Conservation (phyloP, 495 filamentous ascomycete species). For the Penicillium desertorum region DNA sequence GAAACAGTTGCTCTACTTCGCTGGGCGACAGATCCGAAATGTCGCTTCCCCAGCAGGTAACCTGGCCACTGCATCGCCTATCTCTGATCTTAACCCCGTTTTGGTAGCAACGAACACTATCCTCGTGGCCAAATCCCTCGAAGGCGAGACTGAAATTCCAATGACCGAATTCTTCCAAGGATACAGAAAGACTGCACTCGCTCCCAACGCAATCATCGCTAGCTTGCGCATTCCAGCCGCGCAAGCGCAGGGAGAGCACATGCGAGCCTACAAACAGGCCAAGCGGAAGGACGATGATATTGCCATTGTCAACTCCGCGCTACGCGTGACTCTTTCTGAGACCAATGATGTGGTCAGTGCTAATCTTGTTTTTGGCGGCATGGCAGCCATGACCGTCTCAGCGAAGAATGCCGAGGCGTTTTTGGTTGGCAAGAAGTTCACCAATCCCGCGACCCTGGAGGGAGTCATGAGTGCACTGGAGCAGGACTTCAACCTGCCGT, state of each 20-base stretch:
- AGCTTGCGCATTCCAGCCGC: conserved; percentile 80
- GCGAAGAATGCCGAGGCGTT: conserved; percentile 73
- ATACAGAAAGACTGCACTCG: conserved; percentile 82
- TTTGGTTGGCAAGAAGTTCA: conserved; percentile 74
- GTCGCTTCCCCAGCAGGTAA: conserved; percentile 96
- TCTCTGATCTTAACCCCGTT: conserved; percentile 94
- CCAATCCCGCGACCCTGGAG: conserved; percentile 78
- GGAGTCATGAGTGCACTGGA: conserved; percentile 83
- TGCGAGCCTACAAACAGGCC: conserved; percentile 84
- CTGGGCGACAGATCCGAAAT: conserved; percentile 92
- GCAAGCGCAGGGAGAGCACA: conserved; percentile 49
- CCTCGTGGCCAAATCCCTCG: conserved; percentile 71
- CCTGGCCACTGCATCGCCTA: conserved; percentile 90
- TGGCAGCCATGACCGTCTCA: conserved; percentile 83
- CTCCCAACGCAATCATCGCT: conserved; percentile 79
- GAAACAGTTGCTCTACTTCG: conserved; percentile 74
- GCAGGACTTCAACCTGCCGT: conserved; percentile 80
- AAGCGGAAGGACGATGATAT: conserved; percentile 98
- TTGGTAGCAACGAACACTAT: conserved; percentile 84
- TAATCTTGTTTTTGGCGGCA: conserved; percentile 83
- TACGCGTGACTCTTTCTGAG: conserved; percentile 68
- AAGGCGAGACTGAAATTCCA: conserved; percentile 73
- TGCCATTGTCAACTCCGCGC: conserved; percentile 85
- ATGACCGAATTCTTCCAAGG: conserved; percentile 93
- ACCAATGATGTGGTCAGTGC: conserved; percentile 64